Evolutionary conservation across 306 rosid species (phyloP).

Genomic region (Boehmeria nivea): DNA sequence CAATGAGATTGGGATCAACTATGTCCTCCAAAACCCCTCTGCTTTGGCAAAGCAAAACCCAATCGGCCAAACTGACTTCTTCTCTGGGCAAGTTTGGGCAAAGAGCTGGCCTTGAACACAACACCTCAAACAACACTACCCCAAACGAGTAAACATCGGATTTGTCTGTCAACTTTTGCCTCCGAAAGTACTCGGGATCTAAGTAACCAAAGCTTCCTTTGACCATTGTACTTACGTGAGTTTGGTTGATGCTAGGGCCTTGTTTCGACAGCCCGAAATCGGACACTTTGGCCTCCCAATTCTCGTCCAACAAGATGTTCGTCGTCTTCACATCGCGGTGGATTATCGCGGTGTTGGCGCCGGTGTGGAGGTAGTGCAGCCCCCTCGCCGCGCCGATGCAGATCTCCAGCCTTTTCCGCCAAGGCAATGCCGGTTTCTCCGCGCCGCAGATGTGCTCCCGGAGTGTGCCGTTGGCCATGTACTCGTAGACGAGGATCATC

Average conservation of each 20-base stretch:
- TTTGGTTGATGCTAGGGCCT: conserved; percentile 26
- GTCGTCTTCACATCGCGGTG: conserved; percentile 39
- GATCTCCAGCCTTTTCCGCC: conserved; percentile 41
- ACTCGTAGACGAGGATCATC: conserved; percentile 43
- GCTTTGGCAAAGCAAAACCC: conserved; percentile 23
- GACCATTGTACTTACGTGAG: conserved; percentile 40
- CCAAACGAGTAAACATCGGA: conserved; percentile 48
- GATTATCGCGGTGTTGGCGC: conserved; percentile 27
- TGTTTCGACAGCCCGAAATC: conserved; percentile 43
- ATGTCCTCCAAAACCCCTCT: conserved; percentile 26
- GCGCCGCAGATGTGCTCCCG: conserved; percentile 35
- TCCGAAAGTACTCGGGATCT: conserved; percentile 39
- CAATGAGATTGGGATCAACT: conserved; percentile 33
- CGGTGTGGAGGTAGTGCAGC: conserved; percentile 36
- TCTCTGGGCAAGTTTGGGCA: conserved; percentile 35
- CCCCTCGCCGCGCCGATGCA: conserved; percentile 42
- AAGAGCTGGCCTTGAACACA: conserved; percentile 43
- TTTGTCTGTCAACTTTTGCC: conserved; percentile 37
- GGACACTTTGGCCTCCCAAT: conserved; percentile 43
- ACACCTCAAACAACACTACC: conserved; percentile 39
- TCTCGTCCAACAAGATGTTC: conserved; percentile 33
- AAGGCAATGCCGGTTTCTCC: conserved; percentile 29
- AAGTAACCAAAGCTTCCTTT: conserved; percentile 48
- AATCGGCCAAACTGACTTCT: conserved; percentile 45
- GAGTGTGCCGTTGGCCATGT: conserved; percentile 49